Base-by-base conservation (phyloP, 2,329 filamentous ascomycete species). In the Diplocarpon rosae region DNA sequence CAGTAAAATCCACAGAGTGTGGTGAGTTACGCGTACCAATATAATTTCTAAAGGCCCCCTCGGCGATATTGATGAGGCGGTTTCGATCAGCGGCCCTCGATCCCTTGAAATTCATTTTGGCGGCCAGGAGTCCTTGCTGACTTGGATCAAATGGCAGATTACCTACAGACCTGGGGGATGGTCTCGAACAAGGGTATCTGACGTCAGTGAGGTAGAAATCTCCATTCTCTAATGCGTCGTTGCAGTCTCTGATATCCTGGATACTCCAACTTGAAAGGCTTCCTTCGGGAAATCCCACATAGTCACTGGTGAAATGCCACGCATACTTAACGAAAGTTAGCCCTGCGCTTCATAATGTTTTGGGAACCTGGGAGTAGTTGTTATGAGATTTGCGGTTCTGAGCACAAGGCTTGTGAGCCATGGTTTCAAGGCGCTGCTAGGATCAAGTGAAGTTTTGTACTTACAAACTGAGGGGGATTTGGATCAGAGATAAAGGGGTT, bases 281-380 rank as follows among this genome's bases (percentile, higher is more conserved):
- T 5, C 30, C 27, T 27, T 31, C 2, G 8, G 41, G 41, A 16
- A 43, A 43, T 9, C 34, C 34, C 11, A 33, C 33, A 32, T 43
- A 43, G 15, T 43, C 41, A 17, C 15, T 15, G 9, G 41, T 37
- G 27, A 43, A 43, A 3, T 30, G 20, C 41, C 41, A 43, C 17
- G 30, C 34, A 13, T 43, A 43, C 20, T 24, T 24, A 3, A 24
- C 7, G 20, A 24, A 24, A 24, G 20, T 24, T 24, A 24, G 20
- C 20, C 20, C 3, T 24, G 7, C 7, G 20, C 20, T 24, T 7
- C 7, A 7, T 24, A 24, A 3, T 24, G 20, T 24, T 24, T 24
- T 24, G 20, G 20, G 20, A 24, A 24, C 20, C 20, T 24, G 20
- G 20, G 20, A 24, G 20, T 24, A 24, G 7, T 24, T 24, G 3